A percentile compares a stretch with the other conserved stretches of the same genome.
phyloP scores from a whole-genome alignment of 2,329 filamentous ascomycete genomes.

The Exophiala viscosa region DNA sequence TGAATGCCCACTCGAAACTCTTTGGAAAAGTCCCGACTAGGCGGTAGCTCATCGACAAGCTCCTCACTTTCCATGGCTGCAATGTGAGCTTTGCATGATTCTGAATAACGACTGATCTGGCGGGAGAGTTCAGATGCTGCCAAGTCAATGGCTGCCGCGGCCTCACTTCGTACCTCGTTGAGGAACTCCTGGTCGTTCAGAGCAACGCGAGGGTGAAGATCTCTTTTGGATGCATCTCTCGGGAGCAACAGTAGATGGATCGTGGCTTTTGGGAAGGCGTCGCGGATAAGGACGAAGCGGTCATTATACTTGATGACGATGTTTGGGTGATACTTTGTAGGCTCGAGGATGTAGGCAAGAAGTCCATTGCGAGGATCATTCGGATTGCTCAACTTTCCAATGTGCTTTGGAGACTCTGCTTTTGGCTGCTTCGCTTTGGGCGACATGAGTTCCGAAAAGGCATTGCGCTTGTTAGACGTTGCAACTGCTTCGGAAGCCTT shows the following conservation, averaged over 20 bases:
- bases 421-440: conserved; percentile 43
- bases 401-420: conserved; percentile 20
- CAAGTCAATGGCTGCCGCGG: conserved; percentile 57
- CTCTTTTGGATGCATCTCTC: conserved; percentile 58
- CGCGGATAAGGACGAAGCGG: conserved; percentile 73
- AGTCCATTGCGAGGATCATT: conserved; percentile 39
- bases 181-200: conserved; percentile 70
- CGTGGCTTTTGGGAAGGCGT: conserved; percentile 79
- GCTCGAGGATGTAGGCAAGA: conserved; percentile 62
- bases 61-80: conserved; percentile 59
- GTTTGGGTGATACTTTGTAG: conserved; percentile 57
- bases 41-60: conserved; percentile 49
- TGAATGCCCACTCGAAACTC: conserved; percentile 79
- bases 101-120: conserved; percentile 40
- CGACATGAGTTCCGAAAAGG: conserved; percentile 54
- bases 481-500: not conserved
- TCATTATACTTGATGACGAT: conserved; percentile 62
- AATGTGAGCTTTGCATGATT: conserved; percentile 61
- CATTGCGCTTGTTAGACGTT: conserved; percentile 22
- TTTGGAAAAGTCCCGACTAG: conserved; percentile 71
- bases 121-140: conserved; percentile 46
- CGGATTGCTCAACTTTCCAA: conserved; percentile 15
- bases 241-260: conserved; percentile 87
- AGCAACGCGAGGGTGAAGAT: conserved; percentile 71
- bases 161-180: conserved; percentile 58